phyloP scores from a whole-genome alignment of 495 filamentous ascomycete genomes.

The Trypethelium eluteriae region DNA sequence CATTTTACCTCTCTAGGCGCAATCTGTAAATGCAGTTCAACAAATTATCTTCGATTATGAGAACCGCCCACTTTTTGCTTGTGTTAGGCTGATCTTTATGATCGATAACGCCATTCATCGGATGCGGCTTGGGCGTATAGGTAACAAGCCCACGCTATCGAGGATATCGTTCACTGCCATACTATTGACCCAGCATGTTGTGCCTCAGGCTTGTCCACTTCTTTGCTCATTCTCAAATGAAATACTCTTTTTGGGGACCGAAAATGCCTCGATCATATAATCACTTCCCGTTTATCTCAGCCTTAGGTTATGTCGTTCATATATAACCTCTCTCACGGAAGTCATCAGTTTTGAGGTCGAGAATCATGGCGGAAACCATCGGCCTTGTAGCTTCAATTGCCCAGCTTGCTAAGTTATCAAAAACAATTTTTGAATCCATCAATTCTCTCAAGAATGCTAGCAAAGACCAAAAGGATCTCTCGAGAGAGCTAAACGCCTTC shows the following conservation, averaged over 20 bases:
- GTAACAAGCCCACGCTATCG: neutral
- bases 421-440: neutral
- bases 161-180: neutral
- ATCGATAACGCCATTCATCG: too few relatives aligned
- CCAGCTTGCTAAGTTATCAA: neutral
- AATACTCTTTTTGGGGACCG: neutral
- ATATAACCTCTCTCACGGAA: neutral
- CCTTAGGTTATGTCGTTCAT: neutral
- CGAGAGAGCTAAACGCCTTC: neutral
- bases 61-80: too few relatives aligned
- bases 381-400: neutral
- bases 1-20: too few relatives aligned
- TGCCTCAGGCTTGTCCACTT: neutral
- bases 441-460: neutral
- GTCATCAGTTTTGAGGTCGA: neutral
- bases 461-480: conserved; percentile 1
- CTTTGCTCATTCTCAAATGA: neutral
- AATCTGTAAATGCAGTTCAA: too few relatives aligned
- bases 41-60: too few relatives aligned
- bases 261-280: neutral
- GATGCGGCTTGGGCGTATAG: too few relatives aligned
- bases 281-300: neutral
- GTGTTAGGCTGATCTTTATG: too few relatives aligned
- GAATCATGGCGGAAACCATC: neutral
- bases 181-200: neutral